Evolutionary conservation across 2,329 filamentous ascomycete genomes (phyloP), one percentile per base, ranked within the genome.

Genomic region (Hirsutella rhossiliensis): DNA sequence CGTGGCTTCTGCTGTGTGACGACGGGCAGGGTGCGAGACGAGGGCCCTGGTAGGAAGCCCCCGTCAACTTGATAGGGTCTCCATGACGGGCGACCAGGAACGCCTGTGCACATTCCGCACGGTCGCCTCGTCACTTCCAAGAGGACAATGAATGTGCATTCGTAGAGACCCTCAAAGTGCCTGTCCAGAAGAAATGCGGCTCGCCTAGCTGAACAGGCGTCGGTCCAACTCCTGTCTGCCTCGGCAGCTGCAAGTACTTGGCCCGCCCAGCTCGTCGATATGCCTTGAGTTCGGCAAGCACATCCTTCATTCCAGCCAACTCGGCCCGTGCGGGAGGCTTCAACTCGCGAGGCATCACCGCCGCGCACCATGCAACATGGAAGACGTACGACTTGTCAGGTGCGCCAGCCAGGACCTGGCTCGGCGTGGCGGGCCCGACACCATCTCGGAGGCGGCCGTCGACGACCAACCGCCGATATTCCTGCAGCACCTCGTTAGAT

Each of bases 291-390:
- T 59, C 66, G 8, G 47, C 54, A 2, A 71, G 47, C 3, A 73
- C 69, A 47, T 72, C 67, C 32, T 48, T 52, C 68, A 72, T 71
- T n/a, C 46, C 52, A 29, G 50, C 44, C 15, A 71, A 47, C 7
- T 64, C 57, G 8, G 37, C 45, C 28, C 42, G 45, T 4, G 52
- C 47, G 0, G 67, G 68, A 19, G 49, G 38, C 4, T 43, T 44
- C 27, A 65, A 47, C 13, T 48, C 47, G 0, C 38, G 42, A 8
- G 68, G 66, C 48, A 66, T 57, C 3, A 74, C 47, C 13, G 75
- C 50, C 43, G 74, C 63, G 46, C 68, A 65, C 75, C 75, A 79
- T 0, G 75, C 74, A 1, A 62, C 65, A 27, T 68, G 61, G 50
- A 71, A 78, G 34, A 79, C 55, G 44, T 65, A 67, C 1, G 62